These are phyloP conservation scores for Collybia sp. DNA, from an alignment of 768 basidiomycete species.

Conservation along the genomic window DNA sequence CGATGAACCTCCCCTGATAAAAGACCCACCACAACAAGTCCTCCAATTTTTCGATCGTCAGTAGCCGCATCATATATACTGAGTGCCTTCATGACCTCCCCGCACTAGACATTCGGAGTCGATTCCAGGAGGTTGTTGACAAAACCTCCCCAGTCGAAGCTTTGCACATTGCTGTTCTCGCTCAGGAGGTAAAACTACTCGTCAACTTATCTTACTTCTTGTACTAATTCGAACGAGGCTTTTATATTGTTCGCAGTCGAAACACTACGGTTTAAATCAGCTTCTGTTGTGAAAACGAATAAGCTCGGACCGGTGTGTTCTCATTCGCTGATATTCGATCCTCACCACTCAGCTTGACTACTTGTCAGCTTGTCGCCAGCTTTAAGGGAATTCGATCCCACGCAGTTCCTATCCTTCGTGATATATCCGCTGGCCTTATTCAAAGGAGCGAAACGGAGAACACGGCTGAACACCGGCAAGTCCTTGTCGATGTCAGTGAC, in stretches of 20 bases:
- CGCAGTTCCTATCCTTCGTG: slow-evolving; percentile 46
- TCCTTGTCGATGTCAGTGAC: slow-evolving; percentile 45
- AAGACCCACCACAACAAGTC: slow-evolving; percentile 53
- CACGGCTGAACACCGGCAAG: slow-evolving; percentile 46
- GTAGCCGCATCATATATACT: slow-evolving; percentile 5
- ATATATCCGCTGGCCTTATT: slow-evolving; percentile 50
- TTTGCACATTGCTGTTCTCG: slow-evolving; percentile 70
- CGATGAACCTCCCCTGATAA: slow-evolving; percentile 64
- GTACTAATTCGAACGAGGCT: slow-evolving; percentile 38
- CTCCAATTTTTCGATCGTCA: slow-evolving; percentile 59
- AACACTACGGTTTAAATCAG: slow-evolving; percentile 67
- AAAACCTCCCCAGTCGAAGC: slow-evolving; percentile 44
- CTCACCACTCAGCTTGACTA: slow-evolving; percentile 1
- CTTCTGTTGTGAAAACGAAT: slow-evolving; percentile 65
- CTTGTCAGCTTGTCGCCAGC: slow-evolving; percentile 54
- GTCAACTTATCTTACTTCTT: slow-evolving; percentile 4
- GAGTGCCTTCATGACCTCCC: neutral
- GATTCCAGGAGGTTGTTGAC: slow-evolving; percentile 41
- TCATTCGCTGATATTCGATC: neutral
- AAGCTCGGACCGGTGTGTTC: slow-evolving; percentile 64
- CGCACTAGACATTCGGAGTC: slow-evolving; percentile 45
- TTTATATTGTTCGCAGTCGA: slow-evolving; percentile 69
- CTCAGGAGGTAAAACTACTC: slow-evolving; percentile 56
- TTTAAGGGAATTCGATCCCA: slow-evolving; percentile 59
- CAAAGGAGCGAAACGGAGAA: slow-evolving; percentile 48